Evolutionary conservation across 2,329 filamentous ascomycete genomes (phyloP), one percentile per base, ranked within the genome.

Genomic region (Aspergillus ochraceoroseus): DNA sequence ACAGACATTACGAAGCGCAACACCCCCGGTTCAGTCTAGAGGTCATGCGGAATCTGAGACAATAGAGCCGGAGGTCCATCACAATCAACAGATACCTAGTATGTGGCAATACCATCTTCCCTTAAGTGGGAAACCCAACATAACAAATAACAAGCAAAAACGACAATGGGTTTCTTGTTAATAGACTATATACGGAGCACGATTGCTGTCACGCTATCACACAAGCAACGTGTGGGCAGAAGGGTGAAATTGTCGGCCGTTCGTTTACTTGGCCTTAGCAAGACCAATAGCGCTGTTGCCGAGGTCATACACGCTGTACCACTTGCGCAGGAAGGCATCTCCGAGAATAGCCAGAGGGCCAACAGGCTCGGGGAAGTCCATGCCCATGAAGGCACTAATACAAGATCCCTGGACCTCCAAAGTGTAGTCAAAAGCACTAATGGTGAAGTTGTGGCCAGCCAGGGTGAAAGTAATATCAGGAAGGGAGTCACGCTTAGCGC

Each of bases 331-430:
- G 76, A 82, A 82, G 51, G 78, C 53, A 47, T 66, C 64, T 44
- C 92, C 92, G 17, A 98, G 82, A 52, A 98, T 98, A 48, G 87
- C 89, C 51, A 98, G 80, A 54, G 92, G 92, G 32, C 92, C 90
- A 44, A 85, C 83, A 26, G 88, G 88, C 61, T 82, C 85, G 42
- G 88, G 71, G 71, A 87, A 82, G 66, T 89, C 92, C 83, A 96
- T 94, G 58, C 88, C 89, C 81, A 94, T 94, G 73, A 98, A 95
- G 55, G 87, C 85, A 48, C 88, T 95, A 69, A 98, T 95, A 70
- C 92, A 98, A 65, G 83, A 90, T 56, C 90, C 92, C 63, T 89
- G 85, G 29, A 95, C 80, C 70, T 98, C 89, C 27, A 98, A 82
- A 55, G 95, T 89, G 74, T 98, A 98, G 73, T 98, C 92, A 52